Evolutionary conservation across 345 rosid species (phyloP), one percentile per base, ranked within the genome.

Genomic region (Noccaea caerulescens): DNA sequence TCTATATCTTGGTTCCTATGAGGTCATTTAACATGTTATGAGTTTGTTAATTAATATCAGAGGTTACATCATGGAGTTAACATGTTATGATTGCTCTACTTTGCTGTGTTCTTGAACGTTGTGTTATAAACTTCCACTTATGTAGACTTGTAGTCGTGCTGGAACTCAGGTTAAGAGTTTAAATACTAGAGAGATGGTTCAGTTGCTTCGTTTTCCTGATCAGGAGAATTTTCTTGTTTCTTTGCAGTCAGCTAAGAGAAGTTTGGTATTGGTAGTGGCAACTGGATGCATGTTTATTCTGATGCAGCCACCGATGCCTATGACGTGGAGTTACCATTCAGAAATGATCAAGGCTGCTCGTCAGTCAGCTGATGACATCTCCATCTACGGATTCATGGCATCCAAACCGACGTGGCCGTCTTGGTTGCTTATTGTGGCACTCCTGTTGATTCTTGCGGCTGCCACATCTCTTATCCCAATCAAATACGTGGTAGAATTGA

Each of bases 351-450:
- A 80, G 76, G 88, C 95, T 25, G 96, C 99, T 68, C 97, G 92
- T 33, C 92, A 84, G 75, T 88, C 98, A 63, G 88, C 91, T 65
- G 99, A 94, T 80, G 99, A 94, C 76, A 86, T 94, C 71, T 89
- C 98, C 45, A 94, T 91, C 60, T 94, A 94, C 51, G 99, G 98
- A 11, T 90, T 94, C 58, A 75, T 89, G 82, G 89, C 96, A 56
- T 82, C 93, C 63, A 92, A 89, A 80, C 99, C 99, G 32, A 88
- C 96, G n/a, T 92, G 99, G 98, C 98, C 99, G 11, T 87, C 99
- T 53, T 94, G 99, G 99, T 72, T 92, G 66, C 96, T 94, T 52
- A 92, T 94, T 42, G 62, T 79, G 59, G 89, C 96, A 69, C 86
- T 89, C 70, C 79, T 94, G 73, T 92, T 94, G 60, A 88, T 97